Base-by-base conservation (phyloP, 129 eudicot species). In the Dittrichia graveolens region DNA sequence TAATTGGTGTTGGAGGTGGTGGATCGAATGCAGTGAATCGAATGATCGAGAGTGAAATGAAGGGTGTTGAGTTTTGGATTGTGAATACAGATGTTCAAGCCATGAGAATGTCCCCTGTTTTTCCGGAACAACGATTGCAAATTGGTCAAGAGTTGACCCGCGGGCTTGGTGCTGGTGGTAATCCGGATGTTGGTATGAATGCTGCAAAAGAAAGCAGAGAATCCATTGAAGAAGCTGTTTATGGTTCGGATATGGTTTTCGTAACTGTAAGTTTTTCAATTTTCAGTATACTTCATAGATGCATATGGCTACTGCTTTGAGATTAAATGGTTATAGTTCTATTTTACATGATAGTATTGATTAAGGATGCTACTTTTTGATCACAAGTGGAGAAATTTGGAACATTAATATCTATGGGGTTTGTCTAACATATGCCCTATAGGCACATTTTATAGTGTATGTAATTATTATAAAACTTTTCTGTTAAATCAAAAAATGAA, bases 11-110 rank as follows among this genome's bases (percentile, higher is more conserved):
- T 61, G 98, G 98, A 39, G 98, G 98, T 39, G 97, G 97, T 18
- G 98, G 98, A n/a, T 94, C 98, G 5, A 90, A 95, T 90, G 99
- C 97, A 9, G 99, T 94, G 35, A 94, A 94, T 79, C 89, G 99
- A 6, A 90, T 95, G 99, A 91, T 95, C 9, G 94, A 90, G 82
- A 88, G 96, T 73, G 74, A 75, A 14, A 86, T 90, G 94, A 83
- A 83, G 55, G 99, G 99, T 75, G 97, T 95, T 35, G 99, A 95
- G 82, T 95, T 95, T 62, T 95, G 97, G 99, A 84, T 95, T 46
- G 94, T 90, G 58, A 95, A 95, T 67, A 90, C 99, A 2, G 99
- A 95, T 83, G 67, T 90, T 79, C 99, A 95, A 84, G 94, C 97
- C 5, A 76, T 90, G 94, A 86, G 84, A 56, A 88, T 88, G 86